phyloP scores from a whole-genome alignment of 192 early-diverging fungal species.

The Chytriomyces hyalinus region DNA sequence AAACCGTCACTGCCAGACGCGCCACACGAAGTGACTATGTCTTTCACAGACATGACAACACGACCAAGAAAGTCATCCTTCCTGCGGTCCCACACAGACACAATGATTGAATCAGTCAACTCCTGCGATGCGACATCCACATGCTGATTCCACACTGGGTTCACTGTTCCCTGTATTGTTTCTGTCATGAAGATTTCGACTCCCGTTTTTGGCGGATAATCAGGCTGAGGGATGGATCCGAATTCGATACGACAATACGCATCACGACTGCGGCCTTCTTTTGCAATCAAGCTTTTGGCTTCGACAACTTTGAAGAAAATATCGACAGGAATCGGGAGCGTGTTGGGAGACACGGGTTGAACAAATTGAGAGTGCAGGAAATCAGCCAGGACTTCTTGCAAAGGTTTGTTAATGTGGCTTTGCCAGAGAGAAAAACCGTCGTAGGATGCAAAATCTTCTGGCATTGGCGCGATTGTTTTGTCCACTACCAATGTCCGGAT shows the following conservation, averaged over 20 bases:
- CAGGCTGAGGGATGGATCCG: conserved; percentile 41
- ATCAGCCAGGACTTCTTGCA: conserved; percentile 51
- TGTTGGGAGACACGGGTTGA: neutral
- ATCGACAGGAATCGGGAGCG: conserved; percentile 22
- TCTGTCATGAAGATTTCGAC: conserved; percentile 54
- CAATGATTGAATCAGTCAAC: conserved; percentile 45
- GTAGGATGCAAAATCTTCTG: conserved; percentile 50
- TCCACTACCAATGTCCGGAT: conserved; percentile 50
- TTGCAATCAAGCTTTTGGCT: conserved; percentile 55
- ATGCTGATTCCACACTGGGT: conserved; percentile 60
- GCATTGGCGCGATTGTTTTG: conserved; percentile 40
- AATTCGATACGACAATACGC: conserved; percentile 60
- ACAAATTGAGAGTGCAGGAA: conserved; percentile 45
- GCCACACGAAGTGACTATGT: conserved; percentile 41
- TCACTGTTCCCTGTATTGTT: conserved; percentile 31
- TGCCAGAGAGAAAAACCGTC: conserved; percentile 55
- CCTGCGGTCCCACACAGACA: conserved; percentile 50
- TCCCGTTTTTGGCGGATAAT: conserved; percentile 16
- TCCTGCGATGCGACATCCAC: conserved; percentile 39
- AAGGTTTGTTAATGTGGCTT: conserved; percentile 20
- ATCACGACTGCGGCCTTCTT: conserved; percentile 55
- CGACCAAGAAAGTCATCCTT: conserved; percentile 60
- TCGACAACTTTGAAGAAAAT: conserved; percentile 59
- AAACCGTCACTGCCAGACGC: conserved; percentile 39
- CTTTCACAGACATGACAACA: conserved; percentile 41